phyloP scores from a whole-genome alignment of 495 filamentous ascomycete species.

The Aspergillus ellipticus region DNA sequence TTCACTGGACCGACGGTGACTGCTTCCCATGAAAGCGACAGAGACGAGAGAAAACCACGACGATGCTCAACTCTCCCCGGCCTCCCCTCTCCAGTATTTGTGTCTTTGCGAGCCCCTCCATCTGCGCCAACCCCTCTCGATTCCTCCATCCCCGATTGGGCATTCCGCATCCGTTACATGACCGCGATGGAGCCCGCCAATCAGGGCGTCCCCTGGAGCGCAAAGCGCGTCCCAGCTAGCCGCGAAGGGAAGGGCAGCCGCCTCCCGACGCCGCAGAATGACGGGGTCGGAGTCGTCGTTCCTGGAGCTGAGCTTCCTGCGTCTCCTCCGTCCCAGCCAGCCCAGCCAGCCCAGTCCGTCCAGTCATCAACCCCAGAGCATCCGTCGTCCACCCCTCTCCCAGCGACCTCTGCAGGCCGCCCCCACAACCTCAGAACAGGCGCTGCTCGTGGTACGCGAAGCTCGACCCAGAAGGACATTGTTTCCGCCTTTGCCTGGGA shows the following conservation, averaged over 20 bases:
- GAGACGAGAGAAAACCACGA: neutral
- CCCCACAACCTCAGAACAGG: slow-evolving; percentile 19
- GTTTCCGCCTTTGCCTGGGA: slow-evolving; percentile 24
- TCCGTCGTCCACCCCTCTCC: neutral
- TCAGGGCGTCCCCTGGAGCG: slow-evolving; percentile 9
- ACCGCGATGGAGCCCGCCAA: slow-evolving; percentile 19
- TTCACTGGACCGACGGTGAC: too few species aligned
- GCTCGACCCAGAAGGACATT: slow-evolving; percentile 13
- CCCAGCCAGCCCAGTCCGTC: neutral
- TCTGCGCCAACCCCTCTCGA: neutral
- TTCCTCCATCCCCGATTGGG: slow-evolving; percentile 1
- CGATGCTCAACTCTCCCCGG: neutral
- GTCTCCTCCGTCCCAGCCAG: too few species aligned
- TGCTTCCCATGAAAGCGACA: neutral
- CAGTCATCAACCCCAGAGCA: neutral
- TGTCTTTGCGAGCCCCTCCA: neutral
- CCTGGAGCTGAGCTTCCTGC: neutral
- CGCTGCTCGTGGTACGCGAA: slow-evolving; percentile 25
- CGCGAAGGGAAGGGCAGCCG: slow-evolving; percentile 2
- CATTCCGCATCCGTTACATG: neutral
- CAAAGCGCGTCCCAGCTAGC: slow-evolving; percentile 16
- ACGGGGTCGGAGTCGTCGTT: neutral
- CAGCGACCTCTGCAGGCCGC: slow-evolving; percentile 3
- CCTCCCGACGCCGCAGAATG: slow-evolving; percentile 10
- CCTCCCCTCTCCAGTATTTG: neutral